Percentiles rank a stretch among this genome's conserved stretches.
phyloP scores from a whole-genome alignment of 768 basidiomycete genomes.

The Rubroboletus satanas region DNA sequence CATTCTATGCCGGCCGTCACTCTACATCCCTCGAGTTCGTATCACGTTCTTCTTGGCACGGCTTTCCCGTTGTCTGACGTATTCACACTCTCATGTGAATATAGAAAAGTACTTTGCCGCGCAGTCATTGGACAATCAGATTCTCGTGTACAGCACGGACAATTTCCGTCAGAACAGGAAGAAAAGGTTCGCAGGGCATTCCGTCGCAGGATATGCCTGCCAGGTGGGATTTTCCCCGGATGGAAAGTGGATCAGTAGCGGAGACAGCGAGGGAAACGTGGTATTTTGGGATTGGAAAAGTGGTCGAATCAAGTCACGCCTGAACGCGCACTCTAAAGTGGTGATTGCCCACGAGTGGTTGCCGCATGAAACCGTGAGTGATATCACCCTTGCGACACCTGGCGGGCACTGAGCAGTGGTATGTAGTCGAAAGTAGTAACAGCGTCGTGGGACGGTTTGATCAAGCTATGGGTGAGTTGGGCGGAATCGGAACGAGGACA shows the following conservation, averaged over 20 bases:
- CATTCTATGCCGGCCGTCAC: constrained; percentile 99
- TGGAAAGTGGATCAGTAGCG: constrained; percentile 97
- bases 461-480: constrained; percentile 91
- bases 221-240: constrained; percentile 97
- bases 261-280: constrained; percentile 91
- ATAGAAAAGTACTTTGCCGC: constrained; percentile 95
- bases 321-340: constrained; percentile 92
- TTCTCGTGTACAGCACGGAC: constrained; percentile 94
- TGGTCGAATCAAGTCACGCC: constrained; percentile 87
- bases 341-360: constrained; percentile 98
- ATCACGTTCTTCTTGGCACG: constrained; percentile 3
- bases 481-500: not conserved
- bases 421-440: constrained; percentile 92
- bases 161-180: constrained; percentile 99
- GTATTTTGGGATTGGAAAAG: constrained; percentile 99
- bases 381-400: not conserved
- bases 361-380: constrained; percentile 90
- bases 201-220: constrained; percentile 95
- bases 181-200: constrained; percentile 97
- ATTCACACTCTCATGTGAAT: constrained; percentile 1
- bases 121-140: constrained; percentile 97
- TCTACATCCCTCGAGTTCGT: constrained; percentile 89
- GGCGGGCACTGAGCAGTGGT: constrained; percentile 11
- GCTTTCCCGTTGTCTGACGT: constrained; percentile 16
- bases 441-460: constrained; percentile 95